These are phyloP conservation scores for Schoenoplectus triqueter DNA, from an alignment of 202 grass and related monocot genomes.

Conservation along the genomic window DNA sequence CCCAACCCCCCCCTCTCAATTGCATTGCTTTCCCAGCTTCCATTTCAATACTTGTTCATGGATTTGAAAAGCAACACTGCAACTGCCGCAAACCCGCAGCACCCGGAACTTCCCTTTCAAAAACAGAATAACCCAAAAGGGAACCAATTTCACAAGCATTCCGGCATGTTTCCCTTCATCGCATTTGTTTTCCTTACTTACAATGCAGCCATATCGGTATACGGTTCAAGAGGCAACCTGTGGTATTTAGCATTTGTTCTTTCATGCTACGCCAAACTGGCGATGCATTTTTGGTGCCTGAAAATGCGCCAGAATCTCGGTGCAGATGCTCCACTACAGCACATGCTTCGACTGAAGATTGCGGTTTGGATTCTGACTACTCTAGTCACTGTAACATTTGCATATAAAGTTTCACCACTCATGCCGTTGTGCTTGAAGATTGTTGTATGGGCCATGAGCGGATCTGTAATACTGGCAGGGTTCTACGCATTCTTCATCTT, in stretches of 20 bases:
- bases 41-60: background rate
- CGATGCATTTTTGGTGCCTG: slow-evolving; percentile 39
- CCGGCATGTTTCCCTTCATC: background rate
- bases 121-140: background rate
- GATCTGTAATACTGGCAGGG: background rate
- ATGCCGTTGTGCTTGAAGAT: slow-evolving; percentile 40
- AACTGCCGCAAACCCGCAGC: background rate
- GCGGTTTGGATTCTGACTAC: slow-evolving; percentile 37
- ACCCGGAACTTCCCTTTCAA: background rate
- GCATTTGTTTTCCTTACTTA: background rate
- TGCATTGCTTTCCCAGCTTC: background rate
- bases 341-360: slow-evolving; percentile 23
- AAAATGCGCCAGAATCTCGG: slow-evolving; percentile 25
- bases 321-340: background rate
- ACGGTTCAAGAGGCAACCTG: background rate
- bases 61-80: background rate
- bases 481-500: slow-evolving; percentile 43
- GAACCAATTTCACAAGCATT: background rate
- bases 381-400: slow-evolving; percentile 33
- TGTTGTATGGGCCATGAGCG: slow-evolving; percentile 40
- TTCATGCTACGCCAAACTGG: slow-evolving; percentile 34
- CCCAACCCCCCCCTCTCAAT: background rate
- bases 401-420: slow-evolving; percentile 2
- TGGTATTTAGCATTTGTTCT: slow-evolving; percentile 39
- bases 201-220: background rate